A percentile compares a stretch with the other conserved stretches of the same genome.
Conservation (phyloP, 2,329 filamentous ascomycete species). For the Pseudofabraea citricarpa region DNA sequence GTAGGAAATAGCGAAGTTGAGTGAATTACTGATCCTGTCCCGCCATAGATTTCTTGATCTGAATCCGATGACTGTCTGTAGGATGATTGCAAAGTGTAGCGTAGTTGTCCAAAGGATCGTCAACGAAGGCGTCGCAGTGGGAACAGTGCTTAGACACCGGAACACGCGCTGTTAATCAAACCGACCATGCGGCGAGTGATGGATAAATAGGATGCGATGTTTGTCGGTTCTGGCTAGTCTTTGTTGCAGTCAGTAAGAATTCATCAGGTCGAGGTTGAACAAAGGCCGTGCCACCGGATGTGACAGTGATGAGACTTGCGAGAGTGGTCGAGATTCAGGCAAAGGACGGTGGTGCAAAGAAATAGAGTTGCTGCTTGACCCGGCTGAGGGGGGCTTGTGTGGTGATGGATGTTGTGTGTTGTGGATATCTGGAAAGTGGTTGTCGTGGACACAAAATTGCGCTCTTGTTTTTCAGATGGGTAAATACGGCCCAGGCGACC, state of each 20-base stretch:
- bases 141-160: slow-evolving; percentile 19
- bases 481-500: background rate
- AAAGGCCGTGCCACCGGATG: slow-evolving; percentile 2
- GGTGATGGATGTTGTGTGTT: background rate
- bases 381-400: background rate
- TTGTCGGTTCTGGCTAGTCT: slow-evolving; percentile 12
- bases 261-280: slow-evolving; percentile 1
- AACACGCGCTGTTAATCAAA: slow-evolving; percentile 15
- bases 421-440: background rate
- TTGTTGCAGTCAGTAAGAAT: slow-evolving; percentile 9
- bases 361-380: background rate
- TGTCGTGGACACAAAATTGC: background rate
- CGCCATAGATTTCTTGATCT: slow-evolving; percentile 27
- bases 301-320: slow-evolving; percentile 2
- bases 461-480: background rate
- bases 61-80: no score
- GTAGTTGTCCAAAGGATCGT: slow-evolving; percentile 5
- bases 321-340: background rate
- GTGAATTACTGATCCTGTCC: slow-evolving; percentile 20
- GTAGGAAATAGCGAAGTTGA: slow-evolving; percentile 17
- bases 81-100: no score
- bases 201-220: slow-evolving; percentile 1
- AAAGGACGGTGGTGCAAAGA: no score
- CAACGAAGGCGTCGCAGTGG: slow-evolving; percentile 9
- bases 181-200: slow-evolving; percentile 22